Percentiles rank a stretch among this genome's conserved stretches.
These are phyloP conservation scores for Psilocybe cubensis DNA, from an alignment of 768 basidiomycete genomes.

Conservation along the genomic window DNA sequence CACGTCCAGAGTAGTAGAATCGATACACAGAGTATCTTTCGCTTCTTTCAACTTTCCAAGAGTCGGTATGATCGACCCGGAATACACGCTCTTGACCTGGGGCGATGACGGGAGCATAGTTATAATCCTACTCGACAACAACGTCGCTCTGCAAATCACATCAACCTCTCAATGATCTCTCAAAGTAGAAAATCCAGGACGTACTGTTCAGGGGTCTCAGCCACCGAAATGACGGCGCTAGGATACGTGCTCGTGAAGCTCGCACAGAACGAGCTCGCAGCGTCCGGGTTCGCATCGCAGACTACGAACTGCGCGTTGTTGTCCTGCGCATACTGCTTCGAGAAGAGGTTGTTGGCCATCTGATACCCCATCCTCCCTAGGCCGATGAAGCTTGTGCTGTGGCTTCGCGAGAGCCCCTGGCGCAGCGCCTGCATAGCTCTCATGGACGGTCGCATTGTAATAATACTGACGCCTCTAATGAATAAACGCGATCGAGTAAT, in stretches of 20 bases:
- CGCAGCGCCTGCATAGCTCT: slow-evolving; percentile 43
- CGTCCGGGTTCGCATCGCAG: slow-evolving; percentile 73
- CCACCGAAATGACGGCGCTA: slow-evolving; percentile 59
- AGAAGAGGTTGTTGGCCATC: slow-evolving; percentile 86
- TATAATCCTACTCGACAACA: slow-evolving; percentile 66
- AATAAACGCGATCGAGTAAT: too few species aligned
- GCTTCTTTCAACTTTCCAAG: slow-evolving; percentile 51
- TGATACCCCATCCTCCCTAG: slow-evolving; percentile 89
- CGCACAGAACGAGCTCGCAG: slow-evolving; percentile 56
- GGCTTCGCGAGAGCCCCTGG: slow-evolving; percentile 39
- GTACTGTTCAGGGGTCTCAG: slow-evolving; percentile 72
- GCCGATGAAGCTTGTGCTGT: slow-evolving; percentile 79
- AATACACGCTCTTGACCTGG: slow-evolving; percentile 81
- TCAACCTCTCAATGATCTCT: background rate
- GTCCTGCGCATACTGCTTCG: slow-evolving; percentile 61
- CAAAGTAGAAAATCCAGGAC: slow-evolving; percentile 40
- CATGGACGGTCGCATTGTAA: slow-evolving; percentile 54
- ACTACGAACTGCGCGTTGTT: slow-evolving; percentile 69
- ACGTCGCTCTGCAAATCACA: slow-evolving; percentile 53
- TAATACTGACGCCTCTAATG: background rate
- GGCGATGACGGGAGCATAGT: slow-evolving; percentile 95
- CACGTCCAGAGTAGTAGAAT: slow-evolving; percentile 91
- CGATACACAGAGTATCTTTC: slow-evolving; percentile 69
- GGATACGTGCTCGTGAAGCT: slow-evolving; percentile 63
- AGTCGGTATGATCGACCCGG: slow-evolving; percentile 66